Evolutionary conservation across 768 basidiomycete species (phyloP), one percentile per base, ranked within the genome.

Genomic region (Amanita phalloides): DNA sequence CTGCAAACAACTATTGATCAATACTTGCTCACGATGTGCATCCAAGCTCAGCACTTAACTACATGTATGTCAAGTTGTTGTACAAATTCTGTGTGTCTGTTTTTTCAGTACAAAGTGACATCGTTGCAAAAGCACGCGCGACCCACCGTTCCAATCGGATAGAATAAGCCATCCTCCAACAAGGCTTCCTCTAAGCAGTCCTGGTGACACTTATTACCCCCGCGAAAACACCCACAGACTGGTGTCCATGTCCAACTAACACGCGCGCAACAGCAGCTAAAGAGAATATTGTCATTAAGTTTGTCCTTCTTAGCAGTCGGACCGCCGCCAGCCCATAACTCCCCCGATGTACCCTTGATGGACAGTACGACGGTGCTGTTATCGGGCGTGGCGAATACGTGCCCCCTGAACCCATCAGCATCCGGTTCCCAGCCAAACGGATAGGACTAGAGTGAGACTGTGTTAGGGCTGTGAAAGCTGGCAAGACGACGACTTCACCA

Each of bases 351-450:
- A 32, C 95, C 95, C 65, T 98, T 97, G 73, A 98, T 86, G 23
- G 90, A 79, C 35, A 97, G 73, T 26, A 95, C 77, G 37, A 97
- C 75, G 0, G 90, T 94, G 36, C 76, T 72, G 63, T 97, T 96
- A 64, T 90, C 84, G 1, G 75, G 71, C 1, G 81, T 84, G 17
- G 86, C 89, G 61, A 95, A 96, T 14, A 98, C 84, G 59, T 96
- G 86, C 0, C 95, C 95, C 6, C 94, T 77, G 53, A 97, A 82
- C 2, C 90, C 91, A 63, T 95, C 89, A 14, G 78, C 76, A 57
- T 88, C 85, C 8, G 83, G 81, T 60, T 91, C 86, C 93, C 93
- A 98, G 11, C 95, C 95, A 62, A 96, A 87, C 0, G 89, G 90
- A 59, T 84, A 79, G 13, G 76, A 75, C 86, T 89, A 30, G 28